Conservation (phyloP, 2,329 filamentous ascomycete genomes). For the Diaporthe velutina region DNA sequence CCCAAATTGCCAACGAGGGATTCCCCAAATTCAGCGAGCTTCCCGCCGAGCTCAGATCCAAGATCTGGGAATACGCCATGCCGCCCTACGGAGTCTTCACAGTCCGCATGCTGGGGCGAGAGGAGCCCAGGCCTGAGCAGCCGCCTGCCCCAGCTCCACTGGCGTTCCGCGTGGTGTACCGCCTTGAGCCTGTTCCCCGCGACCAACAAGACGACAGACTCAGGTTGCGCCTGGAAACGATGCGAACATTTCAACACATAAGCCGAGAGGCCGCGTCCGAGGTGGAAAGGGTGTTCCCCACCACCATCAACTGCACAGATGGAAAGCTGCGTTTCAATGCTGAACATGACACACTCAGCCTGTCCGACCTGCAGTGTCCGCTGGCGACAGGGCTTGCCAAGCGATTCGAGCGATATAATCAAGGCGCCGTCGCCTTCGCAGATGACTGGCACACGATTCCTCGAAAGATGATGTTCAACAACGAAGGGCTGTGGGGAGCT, state of each 20-base stretch:
- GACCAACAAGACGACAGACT: neutral
- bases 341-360: neutral
- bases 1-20: neutral
- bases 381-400: accelerated
- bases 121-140: neutral
- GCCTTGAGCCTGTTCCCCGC: neutral
- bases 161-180: neutral
- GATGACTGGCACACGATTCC: constrained; percentile 5
- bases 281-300: neutral
- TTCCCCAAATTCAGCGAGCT: neutral
- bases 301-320: neutral
- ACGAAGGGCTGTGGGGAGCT: no score
- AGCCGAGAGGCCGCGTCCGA: neutral
- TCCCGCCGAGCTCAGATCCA: neutral
- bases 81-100: neutral
- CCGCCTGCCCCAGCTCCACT: neutral
- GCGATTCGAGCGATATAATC: neutral
- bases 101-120: neutral
- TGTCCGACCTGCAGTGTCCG: neutral
- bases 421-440: neutral
- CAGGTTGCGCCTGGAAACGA: neutral
- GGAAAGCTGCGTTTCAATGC: neutral
- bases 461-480: neutral
- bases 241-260: neutral
- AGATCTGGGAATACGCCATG: neutral